A percentile compares a stretch with the other conserved stretches of the same genome.
These are phyloP conservation scores for Psilocybe cubensis DNA, from an alignment of 768 basidiomycete species.

Conservation along the genomic window DNA sequence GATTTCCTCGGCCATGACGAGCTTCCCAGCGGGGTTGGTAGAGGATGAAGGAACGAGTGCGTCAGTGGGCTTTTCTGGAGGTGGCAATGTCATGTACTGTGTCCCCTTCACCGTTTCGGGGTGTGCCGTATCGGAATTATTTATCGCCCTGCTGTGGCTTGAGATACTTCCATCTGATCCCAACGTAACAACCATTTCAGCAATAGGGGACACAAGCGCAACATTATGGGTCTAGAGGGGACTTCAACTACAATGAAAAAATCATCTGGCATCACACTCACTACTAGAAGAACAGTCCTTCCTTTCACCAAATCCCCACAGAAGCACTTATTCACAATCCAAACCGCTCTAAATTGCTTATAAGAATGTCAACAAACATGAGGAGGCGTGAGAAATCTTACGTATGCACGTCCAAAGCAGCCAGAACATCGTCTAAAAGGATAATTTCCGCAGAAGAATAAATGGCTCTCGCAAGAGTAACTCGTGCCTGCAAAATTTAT, in stretches of 20 bases:
- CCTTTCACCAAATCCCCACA: constrained; percentile 72
- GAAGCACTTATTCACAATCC: constrained; percentile 71
- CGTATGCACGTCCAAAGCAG: constrained; percentile 53
- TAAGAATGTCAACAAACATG: constrained; percentile 28
- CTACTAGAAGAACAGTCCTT: constrained; percentile 84
- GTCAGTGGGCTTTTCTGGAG: not conserved
- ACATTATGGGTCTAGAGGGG: constrained; percentile 46
- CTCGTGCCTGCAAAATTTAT: constrained; percentile 48
- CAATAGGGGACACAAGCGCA: constrained; percentile 51
- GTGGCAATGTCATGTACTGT: constrained; percentile 19
- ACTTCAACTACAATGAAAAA: not conserved
- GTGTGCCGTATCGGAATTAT: no score
- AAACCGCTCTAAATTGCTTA: constrained; percentile 17
- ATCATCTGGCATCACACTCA: constrained; percentile 23
- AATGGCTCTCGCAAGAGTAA: constrained; percentile 48
- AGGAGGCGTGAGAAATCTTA: constrained; percentile 38
- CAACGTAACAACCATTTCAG: constrained; percentile 57
- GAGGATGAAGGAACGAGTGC: constrained; percentile 10
- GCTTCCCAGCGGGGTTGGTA: constrained; percentile 47
- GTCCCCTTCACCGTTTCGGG: no score
- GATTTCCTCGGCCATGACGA: constrained; percentile 66
- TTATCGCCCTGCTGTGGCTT: no score
- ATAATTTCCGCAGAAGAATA: constrained; percentile 61
- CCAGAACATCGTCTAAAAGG: constrained; percentile 74
- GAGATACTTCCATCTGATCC: constrained; percentile 53